Evolutionary conservation across 805 yeast species (phyloP), one percentile per base, ranked within the genome.

Genomic region (Candida coquimbonensis): DNA sequence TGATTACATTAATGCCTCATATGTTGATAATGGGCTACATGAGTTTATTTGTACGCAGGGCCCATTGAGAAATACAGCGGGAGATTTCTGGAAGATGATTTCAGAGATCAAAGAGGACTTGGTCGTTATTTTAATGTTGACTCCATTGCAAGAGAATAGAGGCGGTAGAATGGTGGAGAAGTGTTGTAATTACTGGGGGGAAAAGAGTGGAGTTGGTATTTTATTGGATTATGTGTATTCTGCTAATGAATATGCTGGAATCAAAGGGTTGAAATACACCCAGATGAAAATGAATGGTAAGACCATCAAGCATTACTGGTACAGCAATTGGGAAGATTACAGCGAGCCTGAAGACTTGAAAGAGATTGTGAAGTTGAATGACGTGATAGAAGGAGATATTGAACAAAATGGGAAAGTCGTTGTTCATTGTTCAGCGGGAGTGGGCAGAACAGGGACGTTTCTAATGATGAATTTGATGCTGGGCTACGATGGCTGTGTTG

Each of bases 381-480:
- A 50, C 5, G 59, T 64, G 17, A 60, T 63, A 0, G 62, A 63
- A 36, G 48, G 51, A 1, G 40, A 48, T 0, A n/a, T 36, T 9
- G 29, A 32, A 9, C 4, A 11, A 11, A 39, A 36, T 0, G 42
- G 29, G 3, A 89, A 91, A 14, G 66, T 81, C 6, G 60, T 87
- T 42, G 83, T 83, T 11, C 98, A 93, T 62, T 91, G 99, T 58
- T 87, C 96, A 5, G 98, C 99, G 0, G 99, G 99, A 0, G 90
- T 95, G 55, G 99, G 99, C 8, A 72, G 99, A 47, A 87, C 98
- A 0, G 98, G 99, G 1, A 88, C 96, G 0, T 85, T 80, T 55
- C 78, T 87, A 42, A 77, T 88, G 0, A 64, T 84, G 36, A 93
- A 87, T 56, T 73, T 13, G 12, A n/a, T 39, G 3, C 2, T 17